A percentile compares a stretch with the other conserved stretches of the same genome.
Conservation (phyloP, 2,329 filamentous ascomycete species). For the Colletotrichum sansevieriae region DNA sequence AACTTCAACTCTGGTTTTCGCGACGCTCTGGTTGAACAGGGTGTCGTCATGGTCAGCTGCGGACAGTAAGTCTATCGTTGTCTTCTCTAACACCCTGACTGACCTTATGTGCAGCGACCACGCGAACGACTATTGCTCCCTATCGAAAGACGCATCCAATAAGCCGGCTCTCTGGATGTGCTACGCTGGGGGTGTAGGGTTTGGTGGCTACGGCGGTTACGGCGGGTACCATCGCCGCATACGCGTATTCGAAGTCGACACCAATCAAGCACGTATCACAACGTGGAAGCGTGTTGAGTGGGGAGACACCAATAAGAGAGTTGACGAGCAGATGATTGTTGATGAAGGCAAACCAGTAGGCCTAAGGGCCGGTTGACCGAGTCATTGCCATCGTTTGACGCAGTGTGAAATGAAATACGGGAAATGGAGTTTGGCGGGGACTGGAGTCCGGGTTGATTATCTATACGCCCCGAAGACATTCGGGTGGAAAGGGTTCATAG, state of each 20-base stretch:
- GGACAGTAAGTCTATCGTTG: conserved; percentile 75
- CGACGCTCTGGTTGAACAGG: conserved; percentile 87
- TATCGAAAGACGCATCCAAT: conserved; percentile 68
- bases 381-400: not conserved
- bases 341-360: conserved; percentile 66
- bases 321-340: conserved; percentile 77
- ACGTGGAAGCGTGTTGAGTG: conserved; percentile 93
- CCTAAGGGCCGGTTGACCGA: conserved; percentile 2
- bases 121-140: conserved; percentile 94
- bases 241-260: conserved; percentile 92
- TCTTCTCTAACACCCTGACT: not conserved
- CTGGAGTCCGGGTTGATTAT: conserved; percentile 28
- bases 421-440: conserved; percentile 33
- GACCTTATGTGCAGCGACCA: conserved; percentile 74
- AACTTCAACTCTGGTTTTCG: conserved; percentile 93
- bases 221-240: conserved; percentile 86
- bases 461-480: conserved; percentile 9
- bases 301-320: conserved; percentile 63
- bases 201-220: conserved; percentile 96
- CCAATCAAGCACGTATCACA: conserved; percentile 87
- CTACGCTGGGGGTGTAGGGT: conserved; percentile 91
- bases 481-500: conserved; percentile 5
- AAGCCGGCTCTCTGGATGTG: conserved; percentile 94
- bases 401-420: conserved; percentile 14
- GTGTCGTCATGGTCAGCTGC: conserved; percentile 87